Evolutionary conservation across 352 stramenopile genomes (phyloP).

Genomic region (Pythium scleroteichum): DNA sequence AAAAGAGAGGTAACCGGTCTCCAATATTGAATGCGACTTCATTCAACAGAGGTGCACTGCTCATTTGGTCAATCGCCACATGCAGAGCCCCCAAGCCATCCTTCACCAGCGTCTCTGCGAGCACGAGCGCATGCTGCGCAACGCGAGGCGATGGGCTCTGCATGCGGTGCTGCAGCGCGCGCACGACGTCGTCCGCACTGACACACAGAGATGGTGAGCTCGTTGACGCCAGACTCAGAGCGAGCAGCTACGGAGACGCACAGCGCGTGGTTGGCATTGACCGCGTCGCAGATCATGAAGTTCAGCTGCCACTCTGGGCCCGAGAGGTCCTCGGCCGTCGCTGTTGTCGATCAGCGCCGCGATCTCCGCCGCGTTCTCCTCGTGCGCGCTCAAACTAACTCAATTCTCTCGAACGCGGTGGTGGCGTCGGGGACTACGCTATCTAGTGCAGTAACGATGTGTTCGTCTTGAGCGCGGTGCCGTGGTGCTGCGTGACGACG

Average conservation of each 20-base stretch:
- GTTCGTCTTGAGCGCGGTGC: too few species aligned
- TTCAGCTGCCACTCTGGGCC: conserved; percentile 75
- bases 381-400: conserved; percentile 51
- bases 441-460: too few species aligned
- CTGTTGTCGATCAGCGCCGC: conserved; percentile 53
- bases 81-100: conserved; percentile 67
- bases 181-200: conserved; percentile 66
- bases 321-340: conserved; percentile 50
- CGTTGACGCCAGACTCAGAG: too few species aligned
- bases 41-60: too few species aligned
- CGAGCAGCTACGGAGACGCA: conserved; percentile 32
- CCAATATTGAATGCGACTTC: too few species aligned
- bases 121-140: conserved; percentile 54
- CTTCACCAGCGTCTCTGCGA: conserved; percentile 78
- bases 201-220: conserved; percentile 9
- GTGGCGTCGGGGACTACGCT: too few species aligned
- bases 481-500: too few species aligned
- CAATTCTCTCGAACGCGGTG: too few species aligned
- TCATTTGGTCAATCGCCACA: conserved; percentile 46
- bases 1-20: too few species aligned
- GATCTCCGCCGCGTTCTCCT: conserved; percentile 37
- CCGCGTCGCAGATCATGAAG: conserved; percentile 67
- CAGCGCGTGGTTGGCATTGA: conserved; percentile 50
- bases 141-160: conserved; percentile 48
- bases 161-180: conserved; percentile 53